These are phyloP conservation scores for Tillandsia leiboldiana DNA, from an alignment of 176 grass and related monocot species.

Conservation along the genomic window DNA sequence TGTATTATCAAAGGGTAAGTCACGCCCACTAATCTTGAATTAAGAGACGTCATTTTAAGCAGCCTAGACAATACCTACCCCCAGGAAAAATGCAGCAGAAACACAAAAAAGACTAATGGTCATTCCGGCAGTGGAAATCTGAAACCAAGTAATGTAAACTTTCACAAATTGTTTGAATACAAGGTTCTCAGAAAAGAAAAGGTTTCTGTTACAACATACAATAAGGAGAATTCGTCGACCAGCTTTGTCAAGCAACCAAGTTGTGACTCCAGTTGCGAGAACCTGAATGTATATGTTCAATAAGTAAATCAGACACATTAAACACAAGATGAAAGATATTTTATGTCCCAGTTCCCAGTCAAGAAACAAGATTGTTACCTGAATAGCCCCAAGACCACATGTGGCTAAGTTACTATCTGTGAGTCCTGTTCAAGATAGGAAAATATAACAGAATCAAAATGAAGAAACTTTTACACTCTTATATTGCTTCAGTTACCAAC, in stretches of 20 bases:
- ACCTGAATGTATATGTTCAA: slow-evolving; percentile 35
- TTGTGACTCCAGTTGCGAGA: slow-evolving; percentile 82
- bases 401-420: slow-evolving; percentile 85
- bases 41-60: slow-evolving; percentile 12
- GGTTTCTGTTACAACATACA: slow-evolving; percentile 28
- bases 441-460: slow-evolving; percentile 8
- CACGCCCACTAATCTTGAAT: neutral
- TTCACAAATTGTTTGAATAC: neutral
- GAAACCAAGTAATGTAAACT: slow-evolving; percentile 14
- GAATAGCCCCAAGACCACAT: slow-evolving; percentile 88
- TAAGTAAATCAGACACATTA: neutral
- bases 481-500: neutral
- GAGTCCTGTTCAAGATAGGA: slow-evolving; percentile 54
- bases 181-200: neutral
- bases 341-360: neutral
- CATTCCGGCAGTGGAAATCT: slow-evolving; percentile 75
- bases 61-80: slow-evolving; percentile 32
- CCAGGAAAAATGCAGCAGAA: slow-evolving; percentile 68
- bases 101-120: slow-evolving; percentile 73
- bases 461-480: neutral
- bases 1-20: too few species aligned
- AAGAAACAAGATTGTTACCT: slow-evolving; percentile 33
- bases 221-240: slow-evolving; percentile 84
- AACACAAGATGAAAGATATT: neutral
- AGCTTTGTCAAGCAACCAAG: slow-evolving; percentile 85